Base-by-base conservation (phyloP, 208 protist species). In the Tetramitus jugosus region DNA sequence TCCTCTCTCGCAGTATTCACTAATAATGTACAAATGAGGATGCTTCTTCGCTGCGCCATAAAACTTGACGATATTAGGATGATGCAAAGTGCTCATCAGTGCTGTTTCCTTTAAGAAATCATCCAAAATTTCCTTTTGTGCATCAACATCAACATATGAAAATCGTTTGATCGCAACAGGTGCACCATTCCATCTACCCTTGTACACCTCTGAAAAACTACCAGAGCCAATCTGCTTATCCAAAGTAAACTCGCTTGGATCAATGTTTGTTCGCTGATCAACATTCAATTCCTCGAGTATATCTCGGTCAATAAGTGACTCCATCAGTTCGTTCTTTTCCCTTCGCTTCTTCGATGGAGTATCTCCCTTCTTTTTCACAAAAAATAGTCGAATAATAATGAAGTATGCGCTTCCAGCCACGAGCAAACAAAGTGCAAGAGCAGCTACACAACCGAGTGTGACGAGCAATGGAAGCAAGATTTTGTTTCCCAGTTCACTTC, bases 1-100 rank as follows among this genome's bases (percentile, higher is more conserved):
- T 39, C 68, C 68, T 75, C 29, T 56, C 14, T 31, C 23, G n/a
- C 42, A 56, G 62, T 43, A 78, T 62, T 78, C 75, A 20, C 29
- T 78, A 26, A 78, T 31, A 13, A 62, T 60, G 26, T 60, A 78
- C 6, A 78, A 52, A 56, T 52, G n/a, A 26, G 60, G 61, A 29
- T 26, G 7, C 23, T 68, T 26, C 6, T 64, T 39, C 35, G 43
- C 20, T 53, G 46, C 75, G 40, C 75, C 75, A 10, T 64, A 60
- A 78, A 64, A 78, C n/a, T 43, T n/a, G 8, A 78, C 46, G 13
- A 78, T 31, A 42, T 78, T 78, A 6, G 75, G 75, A 61, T 78
- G 75, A n/a, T 52, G 52, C 20, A 77, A 60, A 37, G 10, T 33
- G 0, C 31, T 43, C 72, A 77, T 68, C 33, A 77, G 33, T 46